Base-by-base conservation (phyloP, 768 basidiomycete genomes). In the Melanogaster broomeanus region DNA sequence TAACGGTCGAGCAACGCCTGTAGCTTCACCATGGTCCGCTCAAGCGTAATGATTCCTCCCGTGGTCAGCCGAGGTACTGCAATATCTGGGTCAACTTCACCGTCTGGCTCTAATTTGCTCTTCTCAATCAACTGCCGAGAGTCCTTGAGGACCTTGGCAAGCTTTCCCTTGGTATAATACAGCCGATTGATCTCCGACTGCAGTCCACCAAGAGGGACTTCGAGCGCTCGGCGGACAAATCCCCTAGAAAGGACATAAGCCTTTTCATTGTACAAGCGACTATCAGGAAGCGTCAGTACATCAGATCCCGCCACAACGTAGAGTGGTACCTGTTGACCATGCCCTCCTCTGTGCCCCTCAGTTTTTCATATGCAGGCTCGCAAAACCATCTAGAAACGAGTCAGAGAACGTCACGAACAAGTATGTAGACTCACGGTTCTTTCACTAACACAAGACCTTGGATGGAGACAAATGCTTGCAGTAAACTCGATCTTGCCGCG, bases 381-480 rank as follows among this genome's bases (percentile, higher is more conserved):
- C 90, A 93, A 63, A 86, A 94, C 87, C 87, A 92, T 51, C 88
- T 91, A 57, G 15, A 55, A 12, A 51, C 33, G 41, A 24, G 39
- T 51, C 39, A 51, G 45, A 43, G 9, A 49, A 50, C n/a, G 48
- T 18, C 34, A 39, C 38, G 10, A 25, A 21, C 34, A 41, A 39
- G 50, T 2, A 24, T 19, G 5, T 40, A 47, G 31, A 80, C 91
- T 65, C 72, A 96, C 81, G 94, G 94, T 63, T 94, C 88, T 68
- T 90, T 90, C 12, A 96, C 93, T 7, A 98, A 77, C 6, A 98
- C 94, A 8, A 96, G 77, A 11, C 93, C 94, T 65, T 96, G 95
- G 40, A 97, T 95, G 27, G 93, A 95, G 18, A 98, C 90, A 47
- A 97, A 82, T 0, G 91, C 90, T 70, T 98, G 94, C 16, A 98